Evolutionary conservation across 352 stramenopile species (phyloP), one percentile per base, ranked within the genome.

Genomic region (Globisporangium emineosum): DNA sequence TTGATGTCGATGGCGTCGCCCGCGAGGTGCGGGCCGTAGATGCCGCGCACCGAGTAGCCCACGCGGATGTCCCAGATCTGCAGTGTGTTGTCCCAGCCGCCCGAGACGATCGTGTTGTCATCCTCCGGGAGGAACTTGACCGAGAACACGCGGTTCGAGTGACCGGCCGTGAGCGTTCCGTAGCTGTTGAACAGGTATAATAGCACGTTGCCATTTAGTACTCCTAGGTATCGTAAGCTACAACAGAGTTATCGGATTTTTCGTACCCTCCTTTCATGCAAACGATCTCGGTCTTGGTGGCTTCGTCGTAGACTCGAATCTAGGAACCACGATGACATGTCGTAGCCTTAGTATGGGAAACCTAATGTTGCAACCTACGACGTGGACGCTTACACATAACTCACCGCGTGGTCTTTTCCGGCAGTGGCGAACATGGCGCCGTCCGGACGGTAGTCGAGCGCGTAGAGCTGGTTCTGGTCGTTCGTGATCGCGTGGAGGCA

Each of bases 121-220:
- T 93, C 84, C 50, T 89, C 64, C 9, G 86, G 88, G 63, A 78
- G 70, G 47, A 96, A 97, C 73, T 97, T 97, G 70, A 96, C 65
- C 13, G 90, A 94, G 64, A 98, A 98, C 2, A 98, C 87, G 60
- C 91, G 86, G 64, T 98, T 97, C 35, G 89, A 97, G 75, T 98
- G 91, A 0, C 91, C 91, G 1, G 85, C 81, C 27, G 82, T 92
- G 25, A 88, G 70, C 35, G 70, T 88, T 8, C 83, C 75, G 23
- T 82, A 58, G 12, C 77, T 83, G 61, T 54, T 33, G 10, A 30
- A n/a, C 13, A 30, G 2, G 19, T 40, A 53, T 7, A 5, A 25
- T 23, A 51, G 6, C n/a, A 15, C 32, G 32, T 35, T 29, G 19
- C 6, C 19, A 10, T 9, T 51, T 29, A 29, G 43, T 17, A 51